Percentiles rank a stretch among this genome's conserved stretches.
Evolutionary conservation across 176 grass and related monocot species (phyloP).

Genomic region (Tillandsia fasciculata): DNA sequence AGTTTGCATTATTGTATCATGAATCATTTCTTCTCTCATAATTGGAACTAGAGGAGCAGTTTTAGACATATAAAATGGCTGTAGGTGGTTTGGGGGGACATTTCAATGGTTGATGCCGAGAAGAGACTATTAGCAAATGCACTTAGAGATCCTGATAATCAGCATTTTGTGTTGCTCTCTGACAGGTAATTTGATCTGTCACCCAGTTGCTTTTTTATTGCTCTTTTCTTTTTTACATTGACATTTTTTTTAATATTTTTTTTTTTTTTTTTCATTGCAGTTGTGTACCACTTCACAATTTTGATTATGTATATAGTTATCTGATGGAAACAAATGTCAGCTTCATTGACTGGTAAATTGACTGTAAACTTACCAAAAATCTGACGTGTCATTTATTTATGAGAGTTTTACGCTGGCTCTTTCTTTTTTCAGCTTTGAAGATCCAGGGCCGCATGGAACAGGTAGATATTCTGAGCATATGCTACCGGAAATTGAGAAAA

Average conservation of each 20-base stretch:
- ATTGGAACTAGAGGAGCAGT: background rate
- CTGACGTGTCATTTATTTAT: background rate
- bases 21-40: background rate
- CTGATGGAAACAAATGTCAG: conserved; percentile 90
- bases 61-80: conserved; percentile 19
- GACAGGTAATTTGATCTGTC: conserved; percentile 46
- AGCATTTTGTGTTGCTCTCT: conserved; percentile 91
- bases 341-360: conserved; percentile 93
- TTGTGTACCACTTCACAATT: conserved; percentile 94
- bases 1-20: conserved; percentile 7
- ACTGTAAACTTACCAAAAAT: background rate
- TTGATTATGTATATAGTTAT: conserved; percentile 98
- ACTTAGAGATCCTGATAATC: conserved; percentile 85
- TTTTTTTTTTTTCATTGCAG: conserved; percentile 34
- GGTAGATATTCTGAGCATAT: conserved; percentile 91
- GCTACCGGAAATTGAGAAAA: conserved; percentile 87
- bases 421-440: conserved; percentile 58
- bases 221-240: conserved; percentile 3
- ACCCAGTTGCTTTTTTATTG: background rate
- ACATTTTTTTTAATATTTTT: conserved; percentile 1
- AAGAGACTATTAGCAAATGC: conserved; percentile 90
- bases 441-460: conserved; percentile 92
- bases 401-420: background rate
- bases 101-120: conserved; percentile 97
- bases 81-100: conserved; percentile 80